Evolutionary conservation across 495 filamentous ascomycete genomes (phyloP).

Genomic region (Parathielavia hyrcaniae): DNA sequence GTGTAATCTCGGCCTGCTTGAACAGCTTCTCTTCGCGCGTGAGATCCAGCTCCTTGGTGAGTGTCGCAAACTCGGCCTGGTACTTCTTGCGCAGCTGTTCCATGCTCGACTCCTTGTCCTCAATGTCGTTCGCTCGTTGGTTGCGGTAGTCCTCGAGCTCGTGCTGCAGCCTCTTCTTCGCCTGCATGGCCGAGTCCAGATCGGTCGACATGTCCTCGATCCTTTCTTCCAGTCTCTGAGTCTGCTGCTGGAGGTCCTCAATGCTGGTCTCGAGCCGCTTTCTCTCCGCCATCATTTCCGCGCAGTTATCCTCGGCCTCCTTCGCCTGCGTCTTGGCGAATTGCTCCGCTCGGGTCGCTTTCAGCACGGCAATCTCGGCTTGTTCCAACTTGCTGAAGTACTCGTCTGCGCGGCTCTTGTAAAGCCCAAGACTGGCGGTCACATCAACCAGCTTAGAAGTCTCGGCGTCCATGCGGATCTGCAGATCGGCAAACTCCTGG

Average conservation of each 20-base stretch:
- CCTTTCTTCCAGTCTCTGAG: constrained; percentile 81
- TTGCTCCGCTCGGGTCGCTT: constrained; percentile 84
- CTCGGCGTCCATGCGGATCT: constrained; percentile 88
- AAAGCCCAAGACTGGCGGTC: constrained; percentile 73
- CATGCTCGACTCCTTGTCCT: constrained; percentile 93
- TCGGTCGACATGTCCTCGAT: constrained; percentile 91
- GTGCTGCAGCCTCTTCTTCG: constrained; percentile 92
- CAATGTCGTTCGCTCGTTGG: constrained; percentile 89
- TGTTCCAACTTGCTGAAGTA: constrained; percentile 98
- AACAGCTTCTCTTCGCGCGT: constrained; percentile 75
- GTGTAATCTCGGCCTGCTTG: constrained; percentile 58
- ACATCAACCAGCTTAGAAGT: constrained; percentile 78
- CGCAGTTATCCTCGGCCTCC: constrained; percentile 87
- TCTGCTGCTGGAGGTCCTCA: constrained; percentile 85
- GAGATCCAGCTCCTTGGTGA: constrained; percentile 88
- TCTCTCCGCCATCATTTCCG: constrained; percentile 84
- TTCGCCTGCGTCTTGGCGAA: constrained; percentile 83
- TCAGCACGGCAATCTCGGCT: constrained; percentile 90
- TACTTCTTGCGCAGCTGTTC: constrained; percentile 98
- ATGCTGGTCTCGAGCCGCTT: constrained; percentile 82
- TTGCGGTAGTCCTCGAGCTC: constrained; percentile 96
- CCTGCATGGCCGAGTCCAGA: constrained; percentile 75
- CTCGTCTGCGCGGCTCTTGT: constrained; percentile 90
- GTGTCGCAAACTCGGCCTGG: constrained; percentile 79
- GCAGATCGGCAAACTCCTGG: constrained; percentile 87